These are phyloP conservation scores for Allium sativum DNA, from an alignment of 106 monocot genomes.

Conservation along the genomic window DNA sequence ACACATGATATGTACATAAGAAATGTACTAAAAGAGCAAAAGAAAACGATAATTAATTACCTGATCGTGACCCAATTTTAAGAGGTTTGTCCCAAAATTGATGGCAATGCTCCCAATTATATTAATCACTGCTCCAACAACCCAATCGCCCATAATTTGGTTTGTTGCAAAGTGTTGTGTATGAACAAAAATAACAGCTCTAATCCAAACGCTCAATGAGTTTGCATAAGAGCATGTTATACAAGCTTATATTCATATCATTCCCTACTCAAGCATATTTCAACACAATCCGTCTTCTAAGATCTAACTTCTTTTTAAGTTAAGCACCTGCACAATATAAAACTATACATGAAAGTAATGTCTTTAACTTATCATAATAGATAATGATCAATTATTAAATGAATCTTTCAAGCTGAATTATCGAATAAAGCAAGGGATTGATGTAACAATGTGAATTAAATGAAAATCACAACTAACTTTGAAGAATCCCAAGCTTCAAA, in stretches of 20 bases:
- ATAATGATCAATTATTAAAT: too few species aligned
- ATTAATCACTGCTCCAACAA: conserved; percentile 92
- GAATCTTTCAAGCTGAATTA: too few species aligned
- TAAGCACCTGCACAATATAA: not conserved
- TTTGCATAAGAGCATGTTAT: conserved; percentile 1
- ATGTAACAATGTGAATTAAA: too few species aligned
- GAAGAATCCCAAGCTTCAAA: too few species aligned
- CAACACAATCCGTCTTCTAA: too few species aligned
- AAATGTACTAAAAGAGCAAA: not conserved
- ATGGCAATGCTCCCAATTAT: conserved; percentile 89
- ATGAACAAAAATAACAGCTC: not conserved
- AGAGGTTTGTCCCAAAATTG: conserved; percentile 97
- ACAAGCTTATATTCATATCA: not conserved
- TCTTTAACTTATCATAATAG: too few species aligned
- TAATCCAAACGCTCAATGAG: not conserved
- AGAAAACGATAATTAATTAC: conserved; percentile 18
- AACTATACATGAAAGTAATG: not conserved
- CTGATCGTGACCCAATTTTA: conserved; percentile 99
- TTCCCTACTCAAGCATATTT: not conserved
- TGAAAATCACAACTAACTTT: too few species aligned
- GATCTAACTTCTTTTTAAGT: not conserved
- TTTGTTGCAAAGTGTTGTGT: conserved; percentile 9
- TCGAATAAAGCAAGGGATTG: too few species aligned
- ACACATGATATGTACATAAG: not conserved
- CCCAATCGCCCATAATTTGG: conserved; percentile 84